Conservation (phyloP, 768 basidiomycete species). For the Ramaria sp. region DNA sequence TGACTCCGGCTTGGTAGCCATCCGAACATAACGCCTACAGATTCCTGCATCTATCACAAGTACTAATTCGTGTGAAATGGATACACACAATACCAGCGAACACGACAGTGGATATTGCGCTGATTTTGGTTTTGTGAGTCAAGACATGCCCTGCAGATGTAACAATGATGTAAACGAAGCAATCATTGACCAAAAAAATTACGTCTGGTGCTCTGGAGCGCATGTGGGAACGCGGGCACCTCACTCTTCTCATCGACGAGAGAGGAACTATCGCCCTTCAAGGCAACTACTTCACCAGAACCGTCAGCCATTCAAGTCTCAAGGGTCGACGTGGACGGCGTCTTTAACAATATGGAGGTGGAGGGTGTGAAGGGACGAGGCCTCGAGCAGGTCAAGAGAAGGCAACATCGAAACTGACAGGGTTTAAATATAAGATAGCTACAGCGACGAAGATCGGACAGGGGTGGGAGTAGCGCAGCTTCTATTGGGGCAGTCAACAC, state of each 20-base stretch:
- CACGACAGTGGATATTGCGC: not conserved
- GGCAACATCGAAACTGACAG: no score
- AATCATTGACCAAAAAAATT: not conserved
- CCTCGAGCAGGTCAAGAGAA: no score
- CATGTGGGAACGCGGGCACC: not conserved
- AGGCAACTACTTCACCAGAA: not conserved
- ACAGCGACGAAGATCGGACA: no score
- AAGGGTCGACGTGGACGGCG: no score
- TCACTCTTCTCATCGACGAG: not conserved
- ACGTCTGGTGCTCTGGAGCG: not conserved
- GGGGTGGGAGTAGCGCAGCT: no score
- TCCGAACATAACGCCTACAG: not conserved
- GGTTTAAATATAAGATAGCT: no score
- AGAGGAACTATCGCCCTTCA: not conserved
- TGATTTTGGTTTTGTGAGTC: not conserved
- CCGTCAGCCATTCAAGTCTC: not conserved
- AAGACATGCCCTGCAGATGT: not conserved
- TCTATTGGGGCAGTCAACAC: no score
- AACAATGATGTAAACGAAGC: not conserved
- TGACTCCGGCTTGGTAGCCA: not conserved
- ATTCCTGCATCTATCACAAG: not conserved
- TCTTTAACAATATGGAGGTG: no score
- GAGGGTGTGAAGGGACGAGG: no score
- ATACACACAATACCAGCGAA: not conserved
- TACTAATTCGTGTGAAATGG: not conserved